Evolutionary conservation across 441 rosid species (phyloP).

Genomic region (Gossypium davidsonii): DNA sequence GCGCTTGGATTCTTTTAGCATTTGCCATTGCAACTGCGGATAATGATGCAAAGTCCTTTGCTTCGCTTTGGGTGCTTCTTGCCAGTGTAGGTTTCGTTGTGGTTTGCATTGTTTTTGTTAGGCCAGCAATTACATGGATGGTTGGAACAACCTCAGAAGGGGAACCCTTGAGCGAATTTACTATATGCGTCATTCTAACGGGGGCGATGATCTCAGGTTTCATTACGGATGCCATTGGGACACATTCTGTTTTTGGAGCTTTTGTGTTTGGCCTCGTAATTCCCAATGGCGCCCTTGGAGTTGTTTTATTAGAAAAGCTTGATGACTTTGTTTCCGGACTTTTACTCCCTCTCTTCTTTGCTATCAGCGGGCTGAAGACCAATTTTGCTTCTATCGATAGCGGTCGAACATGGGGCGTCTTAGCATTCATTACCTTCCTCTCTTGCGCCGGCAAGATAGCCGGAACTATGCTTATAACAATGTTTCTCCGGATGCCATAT

Average conservation of each 20-base stretch:
- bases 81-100: conserved; percentile 43
- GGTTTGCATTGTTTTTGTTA: conserved; percentile 47
- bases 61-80: conserved; percentile 67
- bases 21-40: conserved; percentile 76
- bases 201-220: conserved; percentile 94
- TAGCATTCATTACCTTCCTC: conserved; percentile 43
- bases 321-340: conserved; percentile 93
- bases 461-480: conserved; percentile 52
- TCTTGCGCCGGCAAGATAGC: conserved; percentile 64
- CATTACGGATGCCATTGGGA: conserved; percentile 85
- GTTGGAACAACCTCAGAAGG: conserved; percentile 75
- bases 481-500: conserved; percentile 54
- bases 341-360: conserved; percentile 81
- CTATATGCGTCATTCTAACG: conserved; percentile 69
- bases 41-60: conserved; percentile 39
- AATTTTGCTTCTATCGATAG: conserved; percentile 36
- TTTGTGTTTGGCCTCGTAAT: conserved; percentile 83
- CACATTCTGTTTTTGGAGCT: conserved; percentile 92
- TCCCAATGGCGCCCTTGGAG: conserved; percentile 85
- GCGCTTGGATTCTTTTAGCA: conserved; percentile 77
- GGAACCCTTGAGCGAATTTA: conserved; percentile 67
- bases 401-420: conserved; percentile 42
- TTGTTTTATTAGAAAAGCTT: conserved; percentile 71
- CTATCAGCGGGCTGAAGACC: conserved; percentile 95
- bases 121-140: conserved; percentile 67